A percentile compares a stretch with the other conserved stretches of the same genome.
Conservation (phyloP, 1,284 basidiomycete species). For the Coniferiporia sulphurascens region DNA sequence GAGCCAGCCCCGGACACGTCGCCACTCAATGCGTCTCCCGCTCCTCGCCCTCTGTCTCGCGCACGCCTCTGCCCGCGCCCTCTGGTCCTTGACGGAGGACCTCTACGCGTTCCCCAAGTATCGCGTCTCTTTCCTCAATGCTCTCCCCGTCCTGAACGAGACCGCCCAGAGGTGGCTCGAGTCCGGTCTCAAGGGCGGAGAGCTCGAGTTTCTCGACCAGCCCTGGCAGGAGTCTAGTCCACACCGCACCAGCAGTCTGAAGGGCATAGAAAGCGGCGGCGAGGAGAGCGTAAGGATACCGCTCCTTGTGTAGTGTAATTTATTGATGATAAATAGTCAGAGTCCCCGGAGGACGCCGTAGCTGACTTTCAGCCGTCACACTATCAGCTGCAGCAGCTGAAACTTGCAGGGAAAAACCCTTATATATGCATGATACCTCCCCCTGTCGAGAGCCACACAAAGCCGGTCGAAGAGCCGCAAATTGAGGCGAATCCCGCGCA, state of each 20-base stretch:
- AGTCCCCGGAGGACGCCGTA: not conserved
- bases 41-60: constrained; percentile 16
- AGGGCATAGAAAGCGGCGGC: constrained; percentile 55
- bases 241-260: constrained; percentile 34
- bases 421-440: constrained; percentile 76
- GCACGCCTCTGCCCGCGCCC: constrained; percentile 38
- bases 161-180: constrained; percentile 72
- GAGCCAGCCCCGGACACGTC: not conserved
- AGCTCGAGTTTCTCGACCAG: constrained; percentile 71
- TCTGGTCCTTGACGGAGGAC: constrained; percentile 75
- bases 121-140: constrained; percentile 76
- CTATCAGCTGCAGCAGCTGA: constrained; percentile 58
- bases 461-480: constrained; percentile 46
- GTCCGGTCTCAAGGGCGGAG: constrained; percentile 64
- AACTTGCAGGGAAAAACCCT: constrained; percentile 57
- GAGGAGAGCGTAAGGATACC: constrained; percentile 7
- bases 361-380: not conserved
- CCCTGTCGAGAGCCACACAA: constrained; percentile 42
- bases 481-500: constrained; percentile 60
- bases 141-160: constrained; percentile 66
- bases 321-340: constrained; percentile 10
- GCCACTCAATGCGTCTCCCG: constrained; percentile 12
- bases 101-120: constrained; percentile 82
- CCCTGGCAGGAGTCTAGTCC: constrained; percentile 44
- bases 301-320: not conserved